Conservation (phyloP, 352 stramenopile species). For the Globisporangium mamillatum region DNA sequence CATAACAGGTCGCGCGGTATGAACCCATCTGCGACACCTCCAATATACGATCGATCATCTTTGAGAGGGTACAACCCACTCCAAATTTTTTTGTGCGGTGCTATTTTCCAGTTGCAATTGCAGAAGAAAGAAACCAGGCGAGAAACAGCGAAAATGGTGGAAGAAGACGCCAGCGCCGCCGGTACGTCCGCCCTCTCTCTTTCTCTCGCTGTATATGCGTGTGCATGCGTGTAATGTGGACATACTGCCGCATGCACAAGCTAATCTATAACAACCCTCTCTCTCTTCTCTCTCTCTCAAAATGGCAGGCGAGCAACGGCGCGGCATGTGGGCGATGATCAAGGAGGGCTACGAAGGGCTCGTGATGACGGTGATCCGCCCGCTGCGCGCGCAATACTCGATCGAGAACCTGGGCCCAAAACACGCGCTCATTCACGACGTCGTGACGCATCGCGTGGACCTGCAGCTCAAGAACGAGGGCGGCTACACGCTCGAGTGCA, state of each 20-base stretch:
- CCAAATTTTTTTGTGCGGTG: background rate
- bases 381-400: conserved; percentile 8
- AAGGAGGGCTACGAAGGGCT: conserved; percentile 83
- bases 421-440: conserved; percentile 46
- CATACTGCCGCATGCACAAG: too few relatives aligned
- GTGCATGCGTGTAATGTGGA: background rate
- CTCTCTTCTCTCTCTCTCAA: background rate
- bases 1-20: background rate
- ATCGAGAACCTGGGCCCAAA: conserved; percentile 12
- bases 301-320: conserved; percentile 26
- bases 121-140: background rate
- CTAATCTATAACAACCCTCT: background rate
- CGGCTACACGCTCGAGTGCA: conserved; percentile 79
- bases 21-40: background rate
- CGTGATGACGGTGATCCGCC: conserved; percentile 79
- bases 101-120: background rate
- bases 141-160: conserved; percentile 1
- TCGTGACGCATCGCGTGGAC: conserved; percentile 65
- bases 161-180: background rate
- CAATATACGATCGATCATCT: background rate
- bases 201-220: background rate
- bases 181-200: background rate
- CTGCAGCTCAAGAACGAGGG: conserved; percentile 73
- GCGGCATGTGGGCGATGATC: conserved; percentile 80
- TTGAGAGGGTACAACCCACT: conserved; percentile 1